A percentile compares a stretch with the other conserved stretches of the same genome.
Conservation (phyloP, 2,329 filamentous ascomycete species). For the Drechslerella stenobrocha region DNA sequence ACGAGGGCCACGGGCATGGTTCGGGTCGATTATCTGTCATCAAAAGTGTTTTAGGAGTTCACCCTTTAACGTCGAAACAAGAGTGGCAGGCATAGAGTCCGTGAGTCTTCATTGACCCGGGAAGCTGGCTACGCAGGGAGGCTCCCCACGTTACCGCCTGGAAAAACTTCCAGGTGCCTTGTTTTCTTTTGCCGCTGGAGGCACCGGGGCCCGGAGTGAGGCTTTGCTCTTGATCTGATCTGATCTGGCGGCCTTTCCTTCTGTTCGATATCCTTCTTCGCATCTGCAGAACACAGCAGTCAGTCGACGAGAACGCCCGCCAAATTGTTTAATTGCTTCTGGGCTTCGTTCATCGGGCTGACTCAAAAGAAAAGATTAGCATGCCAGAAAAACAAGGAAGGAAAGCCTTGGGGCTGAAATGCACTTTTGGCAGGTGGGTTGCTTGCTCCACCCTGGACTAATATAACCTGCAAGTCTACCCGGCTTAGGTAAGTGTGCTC, state of each 20-base stretch:
- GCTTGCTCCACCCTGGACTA: slow-evolving; percentile 21
- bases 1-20: slow-evolving; percentile 34
- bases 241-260: slow-evolving; percentile 34
- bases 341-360: slow-evolving; percentile 41
- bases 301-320: slow-evolving; percentile 47
- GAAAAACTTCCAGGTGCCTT: background rate
- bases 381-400: slow-evolving; percentile 6
- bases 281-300: slow-evolving; percentile 12
- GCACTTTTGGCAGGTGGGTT: slow-evolving; percentile 47
- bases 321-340: slow-evolving; percentile 45
- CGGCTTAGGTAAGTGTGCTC: slow-evolving; percentile 30
- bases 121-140: slow-evolving; percentile 2
- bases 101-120: slow-evolving; percentile 2
- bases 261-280: slow-evolving; percentile 23
- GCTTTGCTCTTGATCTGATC: slow-evolving; percentile 28
- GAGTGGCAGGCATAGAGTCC: slow-evolving; percentile 1
- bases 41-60: slow-evolving; percentile 40
- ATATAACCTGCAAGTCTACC: slow-evolving; percentile 28
- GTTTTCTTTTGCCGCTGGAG: background rate
- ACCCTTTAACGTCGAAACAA: slow-evolving; percentile 1
- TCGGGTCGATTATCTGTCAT: slow-evolving; percentile 47
- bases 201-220: slow-evolving; percentile 28
- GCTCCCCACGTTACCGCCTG: background rate
- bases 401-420: slow-evolving; percentile 44
- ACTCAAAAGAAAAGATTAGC: slow-evolving; percentile 40